Percentiles rank a stretch among this genome's conserved stretches.
These are phyloP conservation scores for Kwoniella bestiolae DNA, from an alignment of 768 basidiomycete genomes.

Conservation along the genomic window DNA sequence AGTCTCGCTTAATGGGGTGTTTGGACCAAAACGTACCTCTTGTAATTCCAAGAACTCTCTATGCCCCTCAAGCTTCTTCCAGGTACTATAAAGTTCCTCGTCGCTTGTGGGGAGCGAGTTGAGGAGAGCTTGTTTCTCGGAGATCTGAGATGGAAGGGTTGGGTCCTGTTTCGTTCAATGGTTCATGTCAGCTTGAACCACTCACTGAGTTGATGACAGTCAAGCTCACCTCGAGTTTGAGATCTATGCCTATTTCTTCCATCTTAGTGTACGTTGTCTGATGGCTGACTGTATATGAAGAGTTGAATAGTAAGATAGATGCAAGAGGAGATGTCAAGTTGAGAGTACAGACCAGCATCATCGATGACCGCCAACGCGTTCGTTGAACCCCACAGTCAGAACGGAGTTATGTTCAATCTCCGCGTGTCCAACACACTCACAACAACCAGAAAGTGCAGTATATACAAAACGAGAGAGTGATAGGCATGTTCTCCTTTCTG, in stretches of 20 bases:
- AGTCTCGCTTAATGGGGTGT: too few species aligned
- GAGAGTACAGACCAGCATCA: background rate
- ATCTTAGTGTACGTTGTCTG: slow-evolving; percentile 21
- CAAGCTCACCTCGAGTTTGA: slow-evolving; percentile 34
- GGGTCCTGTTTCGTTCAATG: slow-evolving; percentile 68
- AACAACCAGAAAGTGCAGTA: background rate
- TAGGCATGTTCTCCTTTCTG: too few species aligned
- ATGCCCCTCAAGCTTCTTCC: slow-evolving; percentile 93
- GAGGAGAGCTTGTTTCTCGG: slow-evolving; percentile 84
- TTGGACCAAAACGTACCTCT: slow-evolving; percentile 58
- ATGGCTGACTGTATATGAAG: too few species aligned
- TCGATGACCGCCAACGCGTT: background rate
- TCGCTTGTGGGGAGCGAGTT: slow-evolving; percentile 73
- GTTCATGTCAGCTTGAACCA: background rate
- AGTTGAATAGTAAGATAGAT: background rate
- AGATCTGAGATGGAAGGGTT: slow-evolving; percentile 82
- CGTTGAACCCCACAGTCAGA: background rate
- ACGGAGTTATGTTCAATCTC: slow-evolving; percentile 11
- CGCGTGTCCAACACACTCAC: background rate
- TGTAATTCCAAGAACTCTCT: slow-evolving; percentile 79
- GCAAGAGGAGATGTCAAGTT: background rate
- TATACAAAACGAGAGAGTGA: too few species aligned
- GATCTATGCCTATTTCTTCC: slow-evolving; percentile 39
- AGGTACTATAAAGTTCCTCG: slow-evolving; percentile 95
- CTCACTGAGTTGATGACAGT: background rate